Percentiles rank a stretch among this genome's conserved stretches.
Conservation (phyloP, 2,329 filamentous ascomycete genomes). For the Ascochyta rabiei region DNA sequence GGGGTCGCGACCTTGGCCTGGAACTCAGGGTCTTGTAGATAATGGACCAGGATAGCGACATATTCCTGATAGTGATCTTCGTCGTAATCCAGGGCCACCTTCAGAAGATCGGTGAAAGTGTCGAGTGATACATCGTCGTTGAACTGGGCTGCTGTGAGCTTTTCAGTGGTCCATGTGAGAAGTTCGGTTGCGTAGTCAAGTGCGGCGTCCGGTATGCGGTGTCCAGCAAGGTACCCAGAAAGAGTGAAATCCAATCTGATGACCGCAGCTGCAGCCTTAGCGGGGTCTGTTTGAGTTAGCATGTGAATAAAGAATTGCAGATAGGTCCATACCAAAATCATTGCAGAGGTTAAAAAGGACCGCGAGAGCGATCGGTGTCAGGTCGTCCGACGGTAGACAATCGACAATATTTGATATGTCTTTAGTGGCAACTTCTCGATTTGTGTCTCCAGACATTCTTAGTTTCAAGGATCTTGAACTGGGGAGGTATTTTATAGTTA, state of each 20-base stretch:
- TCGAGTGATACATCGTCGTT: conserved; percentile 38
- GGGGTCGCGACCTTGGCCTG: conserved; percentile 41
- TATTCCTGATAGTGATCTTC: conserved; percentile 46
- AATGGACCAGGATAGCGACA: conserved; percentile 41
- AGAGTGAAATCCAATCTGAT: conserved; percentile 43
- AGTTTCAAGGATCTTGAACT: conserved; percentile 7
- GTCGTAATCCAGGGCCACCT: conserved; percentile 35
- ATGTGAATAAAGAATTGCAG: neutral
- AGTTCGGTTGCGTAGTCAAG: conserved; percentile 45
- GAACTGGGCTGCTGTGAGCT: conserved; percentile 42
- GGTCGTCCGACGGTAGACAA: conserved; percentile 31
- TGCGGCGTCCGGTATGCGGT: conserved; percentile 39
- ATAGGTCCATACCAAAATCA: conserved; percentile 42
- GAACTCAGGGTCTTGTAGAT: conserved; percentile 44
- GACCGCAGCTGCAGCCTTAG: conserved; percentile 41
- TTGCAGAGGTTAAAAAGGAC: conserved; percentile 54
- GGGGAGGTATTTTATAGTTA: conserved; percentile 11
- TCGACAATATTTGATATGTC: conserved; percentile 34
- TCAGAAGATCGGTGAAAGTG: conserved; percentile 37
- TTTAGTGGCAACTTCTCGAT: conserved; percentile 36
- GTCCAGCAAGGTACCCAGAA: conserved; percentile 28
- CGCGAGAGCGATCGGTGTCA: conserved; percentile 42
- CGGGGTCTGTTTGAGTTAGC: conserved; percentile 40
- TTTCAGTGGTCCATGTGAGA: conserved; percentile 43
- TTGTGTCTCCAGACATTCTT: conserved; percentile 36